Conservation (phyloP, 176 grass and related monocot species). For the Eleusine coracana region DNA sequence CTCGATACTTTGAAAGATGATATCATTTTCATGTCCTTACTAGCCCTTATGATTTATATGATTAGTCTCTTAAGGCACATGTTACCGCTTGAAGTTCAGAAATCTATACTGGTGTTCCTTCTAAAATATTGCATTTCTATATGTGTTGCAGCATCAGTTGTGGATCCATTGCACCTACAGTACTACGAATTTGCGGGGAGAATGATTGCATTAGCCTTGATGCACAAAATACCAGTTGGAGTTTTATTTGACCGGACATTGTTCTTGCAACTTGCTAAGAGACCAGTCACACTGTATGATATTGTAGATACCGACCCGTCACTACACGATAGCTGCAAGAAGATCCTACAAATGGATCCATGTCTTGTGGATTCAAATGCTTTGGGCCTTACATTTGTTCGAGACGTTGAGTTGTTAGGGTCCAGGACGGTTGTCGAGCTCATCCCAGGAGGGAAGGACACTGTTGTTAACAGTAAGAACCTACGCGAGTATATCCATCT, state of each 20-base stretch:
- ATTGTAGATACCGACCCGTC: conserved; percentile 61
- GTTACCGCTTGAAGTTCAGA: neutral
- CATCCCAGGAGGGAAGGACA: conserved; percentile 58
- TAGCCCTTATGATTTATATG: too few species aligned
- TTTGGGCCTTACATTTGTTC: conserved; percentile 60
- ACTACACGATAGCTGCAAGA: conserved; percentile 59
- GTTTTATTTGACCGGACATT: conserved; percentile 61
- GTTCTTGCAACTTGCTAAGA: conserved; percentile 56
- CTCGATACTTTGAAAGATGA: too few species aligned
- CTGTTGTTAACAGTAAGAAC: conserved; percentile 62
- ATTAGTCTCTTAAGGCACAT: too few species aligned
- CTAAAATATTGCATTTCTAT: too few species aligned
- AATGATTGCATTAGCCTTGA: conserved; percentile 63
- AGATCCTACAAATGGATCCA: conserved; percentile 73
- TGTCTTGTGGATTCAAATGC: conserved; percentile 61
- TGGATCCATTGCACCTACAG: conserved; percentile 54
- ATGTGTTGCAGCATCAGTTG: conserved; percentile 47
- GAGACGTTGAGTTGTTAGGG: conserved; percentile 49
- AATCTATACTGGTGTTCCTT: neutral
- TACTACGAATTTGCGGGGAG: conserved; percentile 57
- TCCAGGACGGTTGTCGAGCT: conserved; percentile 49
- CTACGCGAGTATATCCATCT: conserved; percentile 48
- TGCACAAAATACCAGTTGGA: conserved; percentile 59
- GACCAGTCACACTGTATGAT: conserved; percentile 57
- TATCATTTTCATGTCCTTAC: too few species aligned